phyloP scores from a whole-genome alignment of 225 moss, liverwort and hornwort species.

The Pseudoscleropodium purum region DNA sequence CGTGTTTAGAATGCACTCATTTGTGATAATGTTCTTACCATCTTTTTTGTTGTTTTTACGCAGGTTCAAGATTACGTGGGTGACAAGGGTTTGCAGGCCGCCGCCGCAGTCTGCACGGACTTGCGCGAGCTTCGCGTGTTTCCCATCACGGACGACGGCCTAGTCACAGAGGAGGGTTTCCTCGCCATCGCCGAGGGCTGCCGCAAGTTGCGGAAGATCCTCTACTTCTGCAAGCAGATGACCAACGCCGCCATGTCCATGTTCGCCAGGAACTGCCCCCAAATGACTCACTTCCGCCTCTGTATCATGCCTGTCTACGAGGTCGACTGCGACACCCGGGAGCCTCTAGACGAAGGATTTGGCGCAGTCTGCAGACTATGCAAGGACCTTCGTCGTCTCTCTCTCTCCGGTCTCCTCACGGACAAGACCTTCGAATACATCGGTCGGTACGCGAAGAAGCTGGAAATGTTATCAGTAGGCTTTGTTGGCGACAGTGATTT shows the following conservation, averaged over 20 bases:
- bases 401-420: slow-evolving; percentile 70
- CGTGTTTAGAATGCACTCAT: background rate
- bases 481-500: slow-evolving; percentile 34
- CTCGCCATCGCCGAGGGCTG: slow-evolving; percentile 75
- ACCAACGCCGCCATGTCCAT: slow-evolving; percentile 59
- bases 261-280: slow-evolving; percentile 61
- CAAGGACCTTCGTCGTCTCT: slow-evolving; percentile 58
- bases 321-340: slow-evolving; percentile 39
- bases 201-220: slow-evolving; percentile 63
- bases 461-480: slow-evolving; percentile 38
- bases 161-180: slow-evolving; percentile 68
- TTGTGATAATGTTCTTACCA: background rate
- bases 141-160: slow-evolving; percentile 41
- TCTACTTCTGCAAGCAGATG: slow-evolving; percentile 97
- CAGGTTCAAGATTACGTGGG: slow-evolving; percentile 89
- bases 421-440: slow-evolving; percentile 52
- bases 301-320: slow-evolving; percentile 51
- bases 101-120: slow-evolving; percentile 62
- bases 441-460: slow-evolving; percentile 19
- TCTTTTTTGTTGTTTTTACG: background rate
- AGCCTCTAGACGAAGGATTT: slow-evolving; percentile 65
- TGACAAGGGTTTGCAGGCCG: slow-evolving; percentile 69
- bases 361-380: slow-evolving; percentile 66
- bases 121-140: slow-evolving; percentile 76
- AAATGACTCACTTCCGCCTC: slow-evolving; percentile 70